phyloP scores from a whole-genome alignment of 257 asterid species.

The Capsicum rhomboideum region DNA sequence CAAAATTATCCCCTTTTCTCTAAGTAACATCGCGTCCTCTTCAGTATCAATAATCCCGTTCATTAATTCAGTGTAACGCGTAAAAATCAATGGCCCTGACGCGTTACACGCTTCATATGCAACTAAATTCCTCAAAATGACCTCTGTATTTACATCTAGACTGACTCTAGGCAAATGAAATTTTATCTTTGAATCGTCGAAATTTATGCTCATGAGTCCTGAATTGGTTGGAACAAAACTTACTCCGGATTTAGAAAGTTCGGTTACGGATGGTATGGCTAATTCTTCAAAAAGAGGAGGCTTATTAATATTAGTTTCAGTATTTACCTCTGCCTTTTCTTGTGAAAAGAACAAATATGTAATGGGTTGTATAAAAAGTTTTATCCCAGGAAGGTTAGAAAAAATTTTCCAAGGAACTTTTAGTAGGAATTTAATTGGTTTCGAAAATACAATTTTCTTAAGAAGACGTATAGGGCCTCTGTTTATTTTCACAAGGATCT shows the following conservation, averaged over 20 bases:
- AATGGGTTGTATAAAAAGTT: constrained; percentile 21
- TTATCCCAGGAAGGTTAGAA: constrained; percentile 21
- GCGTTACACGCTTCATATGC: constrained; percentile 32
- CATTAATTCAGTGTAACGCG: constrained; percentile 29
- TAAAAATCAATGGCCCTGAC: constrained; percentile 21
- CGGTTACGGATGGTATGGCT: constrained; percentile 20
- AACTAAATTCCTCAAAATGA: constrained; percentile 25
- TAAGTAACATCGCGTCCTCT: constrained; percentile 21
- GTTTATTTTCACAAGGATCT: constrained; percentile 6
- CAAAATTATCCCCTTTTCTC: constrained; percentile 22
- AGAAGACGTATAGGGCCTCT: constrained; percentile 13
- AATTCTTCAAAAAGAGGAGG: constrained; percentile 33
- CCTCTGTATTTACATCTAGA: constrained; percentile 21
- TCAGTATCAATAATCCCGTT: constrained; percentile 29
- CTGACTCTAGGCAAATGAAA: constrained; percentile 17
- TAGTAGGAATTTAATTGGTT: constrained; percentile 18
- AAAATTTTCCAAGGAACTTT: constrained; percentile 41
- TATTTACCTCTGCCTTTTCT: constrained; percentile 2
- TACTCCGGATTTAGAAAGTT: constrained; percentile 16
- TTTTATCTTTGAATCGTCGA: constrained; percentile 2
- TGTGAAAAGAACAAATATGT: constrained; percentile 7
- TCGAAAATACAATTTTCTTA: constrained; percentile 23
- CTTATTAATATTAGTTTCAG: neutral
- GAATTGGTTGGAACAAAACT: constrained; percentile 2
- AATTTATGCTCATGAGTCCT: constrained; percentile 18